phyloP scores from a whole-genome alignment of 2,329 filamentous ascomycete genomes.

The Bipolaris oryzae region DNA sequence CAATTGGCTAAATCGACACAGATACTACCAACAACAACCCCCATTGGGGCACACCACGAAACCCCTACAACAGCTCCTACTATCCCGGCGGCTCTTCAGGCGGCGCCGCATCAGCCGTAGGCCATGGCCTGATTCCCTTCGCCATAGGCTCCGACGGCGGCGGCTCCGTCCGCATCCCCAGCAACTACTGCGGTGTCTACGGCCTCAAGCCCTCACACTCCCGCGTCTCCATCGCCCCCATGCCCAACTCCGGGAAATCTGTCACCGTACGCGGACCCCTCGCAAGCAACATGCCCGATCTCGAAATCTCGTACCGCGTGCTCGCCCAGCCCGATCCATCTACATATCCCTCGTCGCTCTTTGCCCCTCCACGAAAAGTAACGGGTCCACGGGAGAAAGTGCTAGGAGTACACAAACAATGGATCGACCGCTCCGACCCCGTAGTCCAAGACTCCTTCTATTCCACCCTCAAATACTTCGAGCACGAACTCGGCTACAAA shows the following conservation, averaged over 20 bases:
- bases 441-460: conserved; percentile 68
- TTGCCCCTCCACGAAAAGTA: conserved; percentile 61
- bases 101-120: conserved; percentile 73
- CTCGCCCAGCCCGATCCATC: conserved; percentile 75
- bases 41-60: conserved; percentile 73
- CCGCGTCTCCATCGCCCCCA: conserved; percentile 71
- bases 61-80: conserved; percentile 77
- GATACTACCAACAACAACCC: conserved; percentile 87
- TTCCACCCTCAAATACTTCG: conserved; percentile 65
- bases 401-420: conserved; percentile 72
- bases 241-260: conserved; percentile 63
- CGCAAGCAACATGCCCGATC: conserved; percentile 74
- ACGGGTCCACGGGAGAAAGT: conserved; percentile 57
- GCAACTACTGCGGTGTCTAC: conserved; percentile 78
- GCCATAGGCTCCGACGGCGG: conserved; percentile 74
- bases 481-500: conserved; percentile 58
- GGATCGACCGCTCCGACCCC: conserved; percentile 72
- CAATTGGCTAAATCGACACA: conserved; percentile 15
- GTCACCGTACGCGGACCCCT: conserved; percentile 76
- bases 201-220: conserved; percentile 81
- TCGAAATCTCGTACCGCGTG: conserved; percentile 80
- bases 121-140: conserved; percentile 74
- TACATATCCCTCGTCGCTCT: conserved; percentile 65
- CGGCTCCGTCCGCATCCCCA: conserved; percentile 75
- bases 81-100: conserved; percentile 84